Percentiles rank a stretch among this genome's conserved stretches.
Conservation (phyloP, 768 basidiomycete species). For the Agaricus blazei region DNA sequence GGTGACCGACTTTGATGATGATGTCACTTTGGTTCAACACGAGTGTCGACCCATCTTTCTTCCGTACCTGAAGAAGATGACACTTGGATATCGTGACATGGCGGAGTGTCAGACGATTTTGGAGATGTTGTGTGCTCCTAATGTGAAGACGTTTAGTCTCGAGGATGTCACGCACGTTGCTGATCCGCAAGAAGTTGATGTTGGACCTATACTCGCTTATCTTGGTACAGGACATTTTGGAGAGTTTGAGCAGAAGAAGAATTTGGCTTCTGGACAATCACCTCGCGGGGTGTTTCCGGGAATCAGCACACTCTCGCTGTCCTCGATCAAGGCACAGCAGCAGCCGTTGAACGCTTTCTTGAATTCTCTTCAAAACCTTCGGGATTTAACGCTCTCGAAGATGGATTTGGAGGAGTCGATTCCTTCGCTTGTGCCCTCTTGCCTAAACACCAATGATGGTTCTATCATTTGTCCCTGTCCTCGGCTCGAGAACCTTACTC, state of each 20-base stretch:
- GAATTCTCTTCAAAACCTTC: constrained; percentile 5
- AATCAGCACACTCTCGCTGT: constrained; percentile 1
- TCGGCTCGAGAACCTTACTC: constrained; percentile 27
- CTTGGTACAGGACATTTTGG: constrained; percentile 28
- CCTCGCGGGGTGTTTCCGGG: constrained; percentile 7
- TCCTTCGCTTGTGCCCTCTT: constrained; percentile 14
- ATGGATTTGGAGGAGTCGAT: constrained; percentile 11
- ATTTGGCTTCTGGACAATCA: background rate
- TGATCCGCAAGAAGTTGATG: constrained; percentile 35
- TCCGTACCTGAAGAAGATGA: constrained; percentile 31
- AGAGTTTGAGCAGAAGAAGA: constrained; percentile 12
- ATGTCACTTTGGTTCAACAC: constrained; percentile 11
- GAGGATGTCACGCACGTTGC: constrained; percentile 42
- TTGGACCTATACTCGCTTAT: constrained; percentile 31
- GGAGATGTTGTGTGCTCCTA: constrained; percentile 34
- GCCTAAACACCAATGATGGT: constrained; percentile 17
- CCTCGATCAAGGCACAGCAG: constrained; percentile 11
- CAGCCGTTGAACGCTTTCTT: constrained; percentile 11
- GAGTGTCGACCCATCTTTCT: constrained; percentile 29
- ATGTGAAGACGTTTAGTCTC: constrained; percentile 30
- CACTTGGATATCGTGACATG: constrained; percentile 39
- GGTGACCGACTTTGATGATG: constrained; percentile 21
- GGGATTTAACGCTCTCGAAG: constrained; percentile 6
- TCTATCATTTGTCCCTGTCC: constrained; percentile 25
- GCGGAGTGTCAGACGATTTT: constrained; percentile 34